Evolutionary conservation across 2,329 filamentous ascomycete species (phyloP).

Genomic region (Emydomyces testavorans): DNA sequence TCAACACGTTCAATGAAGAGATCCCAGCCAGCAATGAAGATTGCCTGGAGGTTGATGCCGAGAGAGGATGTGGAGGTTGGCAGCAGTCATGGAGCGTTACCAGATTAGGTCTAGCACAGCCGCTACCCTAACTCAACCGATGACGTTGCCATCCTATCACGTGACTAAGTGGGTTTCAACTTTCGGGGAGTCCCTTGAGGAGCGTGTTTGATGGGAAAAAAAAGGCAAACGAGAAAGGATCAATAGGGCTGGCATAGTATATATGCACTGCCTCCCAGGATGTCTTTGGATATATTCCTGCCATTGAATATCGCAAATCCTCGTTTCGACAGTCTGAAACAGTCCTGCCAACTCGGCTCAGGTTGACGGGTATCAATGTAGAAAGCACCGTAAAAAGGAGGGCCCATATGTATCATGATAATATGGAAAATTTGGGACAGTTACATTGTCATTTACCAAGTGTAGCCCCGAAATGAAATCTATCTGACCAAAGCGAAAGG

Average conservation of each 20-base stretch:
- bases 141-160: neutral
- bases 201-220: too few relatives aligned
- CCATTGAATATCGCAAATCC: neutral
- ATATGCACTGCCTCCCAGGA: neutral
- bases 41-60: constrained; percentile 7
- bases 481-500: neutral
- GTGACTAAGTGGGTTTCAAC: too few relatives aligned
- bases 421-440: constrained; percentile 5
- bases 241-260: neutral
- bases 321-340: constrained; percentile 4
- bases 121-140: neutral
- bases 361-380: neutral
- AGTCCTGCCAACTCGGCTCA: constrained; percentile 1
- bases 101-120: constrained; percentile 8
- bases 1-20: neutral
- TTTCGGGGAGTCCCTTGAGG: too few relatives aligned
- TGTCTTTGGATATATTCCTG: neutral
- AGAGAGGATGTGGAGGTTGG: constrained; percentile 7
- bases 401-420: neutral
- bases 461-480: constrained; percentile 6
- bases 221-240: too few relatives aligned
- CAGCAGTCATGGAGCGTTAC: constrained; percentile 1
- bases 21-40: neutral
- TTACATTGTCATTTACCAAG: constrained; percentile 9
- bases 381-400: neutral